These are phyloP conservation scores for Bremia lactucae DNA, from an alignment of 352 stramenopile genomes.

Conservation along the genomic window DNA sequence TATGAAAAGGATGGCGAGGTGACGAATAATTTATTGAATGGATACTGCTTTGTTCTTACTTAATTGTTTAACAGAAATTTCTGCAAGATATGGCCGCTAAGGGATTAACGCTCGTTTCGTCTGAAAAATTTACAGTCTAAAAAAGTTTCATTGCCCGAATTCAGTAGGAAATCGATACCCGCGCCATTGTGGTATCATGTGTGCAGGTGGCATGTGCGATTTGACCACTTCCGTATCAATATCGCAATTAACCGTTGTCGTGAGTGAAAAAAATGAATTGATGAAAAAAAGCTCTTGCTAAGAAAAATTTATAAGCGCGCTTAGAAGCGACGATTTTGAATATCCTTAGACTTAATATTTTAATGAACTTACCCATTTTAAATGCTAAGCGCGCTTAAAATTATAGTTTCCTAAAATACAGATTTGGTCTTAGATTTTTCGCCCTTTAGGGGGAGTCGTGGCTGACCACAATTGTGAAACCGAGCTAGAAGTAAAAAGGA, in stretches of 20 bases:
- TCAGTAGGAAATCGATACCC: too few species aligned
- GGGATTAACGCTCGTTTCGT: constrained; percentile 53
- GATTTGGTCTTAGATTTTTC: constrained; percentile 16
- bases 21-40: too few species aligned
- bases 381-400: constrained; percentile 27
- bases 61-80: constrained; percentile 28
- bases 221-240: too few species aligned
- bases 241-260: too few species aligned
- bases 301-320: constrained; percentile 18
- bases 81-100: constrained; percentile 47
- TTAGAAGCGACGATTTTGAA: too few species aligned
- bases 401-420: constrained; percentile 3
- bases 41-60: constrained; percentile 3
- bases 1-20: constrained; percentile 63
- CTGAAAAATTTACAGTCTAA: constrained; percentile 25
- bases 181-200: too few species aligned
- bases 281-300: too few species aligned
- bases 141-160: too few species aligned
- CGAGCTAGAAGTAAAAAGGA: constrained; percentile 36
- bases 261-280: too few species aligned
- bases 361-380: too few species aligned
- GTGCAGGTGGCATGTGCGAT: too few species aligned
- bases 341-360: too few species aligned
- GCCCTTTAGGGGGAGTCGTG: constrained; percentile 12
- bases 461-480: constrained; percentile 64